Base-by-base conservation (phyloP, 148 eudicot species). In the Spergularia marina region DNA sequence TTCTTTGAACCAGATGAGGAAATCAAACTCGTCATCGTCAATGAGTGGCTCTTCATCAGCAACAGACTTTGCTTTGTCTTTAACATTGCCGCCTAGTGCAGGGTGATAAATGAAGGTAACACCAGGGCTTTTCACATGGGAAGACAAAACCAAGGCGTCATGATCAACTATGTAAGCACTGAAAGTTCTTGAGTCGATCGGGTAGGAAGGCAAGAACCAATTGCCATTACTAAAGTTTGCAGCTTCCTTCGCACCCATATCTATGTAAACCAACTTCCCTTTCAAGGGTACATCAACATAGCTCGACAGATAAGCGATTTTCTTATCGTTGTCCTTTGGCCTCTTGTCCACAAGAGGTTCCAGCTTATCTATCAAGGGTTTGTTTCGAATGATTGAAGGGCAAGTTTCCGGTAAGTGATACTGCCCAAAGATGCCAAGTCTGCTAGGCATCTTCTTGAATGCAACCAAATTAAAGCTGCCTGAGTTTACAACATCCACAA, bases 21-120 rank as follows among this genome's bases (percentile, higher is more conserved):
- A 93, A 74, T 89, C 94, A 39, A 93, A 93, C 49, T 77, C 89
- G 6, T 84, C 94, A 52, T 86, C 92, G 39, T 85, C 93, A 53
- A 72, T 20, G 15, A 81, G 70, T 21, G 77, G 74, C 13, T 80
- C 89, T 30, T 79, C 92, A 36, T 85, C 98, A 30, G 77, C 87
- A 8, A 47, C 7, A 7, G 86, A 84, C 14, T 82, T 86, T 16
- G 68, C 51, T 18, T 81, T 65, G 65, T 84, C 78, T 74, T 85
- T 83, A 49, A 72, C 41, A 10, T 73, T 85, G 57, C 83, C 91
- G 0, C 84, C 87, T 53, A 93, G 76, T 7, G 80, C 87, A 3
- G 96, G 98, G 79, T 89, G 83, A 77, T 93, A 93, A 53, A 93
- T 84, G 79, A 91, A 93, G 81, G 86, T 88, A 61, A 88, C 80